Conservation (phyloP, 2,329 filamentous ascomycete genomes). For the Hypoxylon sp. region DNA sequence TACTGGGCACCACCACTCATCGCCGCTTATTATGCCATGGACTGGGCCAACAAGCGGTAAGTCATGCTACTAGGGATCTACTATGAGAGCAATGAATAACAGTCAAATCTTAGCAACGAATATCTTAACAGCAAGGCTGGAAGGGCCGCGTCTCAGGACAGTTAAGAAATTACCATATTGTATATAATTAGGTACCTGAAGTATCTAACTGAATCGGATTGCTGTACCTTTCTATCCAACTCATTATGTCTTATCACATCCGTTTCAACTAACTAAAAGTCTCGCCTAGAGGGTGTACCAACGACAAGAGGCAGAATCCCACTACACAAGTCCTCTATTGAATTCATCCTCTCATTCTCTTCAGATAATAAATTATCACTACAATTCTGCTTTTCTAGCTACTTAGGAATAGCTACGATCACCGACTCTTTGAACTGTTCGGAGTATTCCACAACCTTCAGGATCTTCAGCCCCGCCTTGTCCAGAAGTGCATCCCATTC, state of each 20-base stretch:
- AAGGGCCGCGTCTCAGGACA: constrained; percentile 18
- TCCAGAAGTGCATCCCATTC: constrained; percentile 43
- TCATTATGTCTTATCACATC: neutral
- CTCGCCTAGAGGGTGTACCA: neutral
- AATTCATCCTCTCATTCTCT: too few species aligned
- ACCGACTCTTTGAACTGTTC: constrained; percentile 40
- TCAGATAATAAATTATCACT: too few species aligned
- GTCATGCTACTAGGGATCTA: constrained; percentile 51
- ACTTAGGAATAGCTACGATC: constrained; percentile 32
- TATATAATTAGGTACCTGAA: neutral
- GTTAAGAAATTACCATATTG: neutral
- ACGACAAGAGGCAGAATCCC: neutral
- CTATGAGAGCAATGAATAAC: neutral
- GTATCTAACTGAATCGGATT: neutral
- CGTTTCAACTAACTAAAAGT: neutral
- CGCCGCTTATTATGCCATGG: constrained; percentile 83
- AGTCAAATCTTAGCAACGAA: constrained; percentile 27
- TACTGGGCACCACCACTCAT: constrained; percentile 87
- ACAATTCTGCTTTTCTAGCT: neutral
- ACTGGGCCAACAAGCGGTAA: constrained; percentile 92
- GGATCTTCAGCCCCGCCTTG: constrained; percentile 33
- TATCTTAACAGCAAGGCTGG: constrained; percentile 38
- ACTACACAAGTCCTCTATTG: too few species aligned
- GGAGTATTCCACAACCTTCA: constrained; percentile 39
- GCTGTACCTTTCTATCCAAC: neutral